These are phyloP conservation scores for Candida pseudoviswanathii DNA, from an alignment of 1,139 yeast species.

Conservation along the genomic window DNA sequence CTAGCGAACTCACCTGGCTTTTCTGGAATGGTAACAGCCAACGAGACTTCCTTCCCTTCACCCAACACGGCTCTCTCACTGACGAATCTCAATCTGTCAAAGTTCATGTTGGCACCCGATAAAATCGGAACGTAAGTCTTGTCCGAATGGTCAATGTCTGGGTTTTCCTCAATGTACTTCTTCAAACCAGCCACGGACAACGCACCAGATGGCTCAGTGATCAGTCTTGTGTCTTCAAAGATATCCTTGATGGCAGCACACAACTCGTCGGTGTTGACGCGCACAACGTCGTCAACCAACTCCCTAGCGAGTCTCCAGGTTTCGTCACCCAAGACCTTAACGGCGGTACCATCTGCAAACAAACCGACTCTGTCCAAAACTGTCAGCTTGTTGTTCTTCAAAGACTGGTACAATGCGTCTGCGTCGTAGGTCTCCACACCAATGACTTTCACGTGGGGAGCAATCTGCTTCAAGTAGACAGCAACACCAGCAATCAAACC, in stretches of 20 bases:
- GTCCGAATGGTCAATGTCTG: constrained; percentile 69
- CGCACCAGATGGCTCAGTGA: constrained; percentile 97
- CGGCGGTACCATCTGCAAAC: constrained; percentile 99
- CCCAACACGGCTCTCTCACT: constrained; percentile 97
- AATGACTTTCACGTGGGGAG: constrained; percentile 95
- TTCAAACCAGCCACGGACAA: constrained; percentile 93
- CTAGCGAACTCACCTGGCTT: constrained; percentile 84
- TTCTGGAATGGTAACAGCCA: constrained; percentile 90
- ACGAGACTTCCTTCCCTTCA: constrained; percentile 94
- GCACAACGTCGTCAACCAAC: constrained; percentile 84
- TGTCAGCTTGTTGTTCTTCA: constrained; percentile 56
- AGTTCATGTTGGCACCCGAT: constrained; percentile 98
- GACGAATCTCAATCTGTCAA: constrained; percentile 94
- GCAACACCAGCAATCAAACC: constrained; percentile 93
- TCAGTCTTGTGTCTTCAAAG: constrained; percentile 91
- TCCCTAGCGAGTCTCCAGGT: constrained; percentile 80
- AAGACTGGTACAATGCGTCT: constrained; percentile 81
- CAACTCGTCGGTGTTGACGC: constrained; percentile 90
- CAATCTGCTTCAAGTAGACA: constrained; percentile 85
- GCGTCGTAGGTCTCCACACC: constrained; percentile 98
- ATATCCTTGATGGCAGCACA: constrained; percentile 98
- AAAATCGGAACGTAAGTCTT: constrained; percentile 81
- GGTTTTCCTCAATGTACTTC: constrained; percentile 67
- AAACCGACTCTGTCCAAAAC: constrained; percentile 76
- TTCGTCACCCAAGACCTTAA: constrained; percentile 84